Evolutionary conservation across 2,329 filamentous ascomycete genomes (phyloP).

Genomic region (Coleophoma cylindrospora): DNA sequence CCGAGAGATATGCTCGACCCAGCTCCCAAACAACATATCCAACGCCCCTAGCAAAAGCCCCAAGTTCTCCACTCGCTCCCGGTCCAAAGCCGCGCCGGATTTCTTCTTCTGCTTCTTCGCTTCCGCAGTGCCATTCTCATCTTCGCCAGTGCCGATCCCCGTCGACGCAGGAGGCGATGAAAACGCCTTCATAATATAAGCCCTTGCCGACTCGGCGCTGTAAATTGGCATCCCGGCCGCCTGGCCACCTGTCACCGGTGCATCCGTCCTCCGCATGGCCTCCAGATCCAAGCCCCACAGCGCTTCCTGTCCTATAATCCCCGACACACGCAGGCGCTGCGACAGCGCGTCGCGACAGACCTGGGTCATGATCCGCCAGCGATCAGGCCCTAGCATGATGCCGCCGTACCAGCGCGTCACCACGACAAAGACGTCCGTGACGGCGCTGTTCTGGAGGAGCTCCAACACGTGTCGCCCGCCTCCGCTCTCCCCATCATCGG

Average conservation of each 20-base stretch:
- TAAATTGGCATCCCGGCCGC: constrained; percentile 64
- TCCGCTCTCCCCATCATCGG: constrained; percentile 58
- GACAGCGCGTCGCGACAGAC: constrained; percentile 50
- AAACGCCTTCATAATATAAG: constrained; percentile 57
- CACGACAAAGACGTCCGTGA: constrained; percentile 49
- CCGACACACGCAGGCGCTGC: constrained; percentile 40
- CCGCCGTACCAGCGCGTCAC: constrained; percentile 60
- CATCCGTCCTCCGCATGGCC: constrained; percentile 29
- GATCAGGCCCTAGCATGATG: constrained; percentile 54
- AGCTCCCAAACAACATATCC: constrained; percentile 68
- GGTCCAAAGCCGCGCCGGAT: constrained; percentile 43
- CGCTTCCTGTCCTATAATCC: constrained; percentile 42
- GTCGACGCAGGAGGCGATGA: constrained; percentile 27
- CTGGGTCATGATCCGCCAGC: constrained; percentile 58
- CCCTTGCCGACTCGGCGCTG: constrained; percentile 62
- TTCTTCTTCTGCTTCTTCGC: constrained; percentile 41
- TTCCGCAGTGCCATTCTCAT: not conserved
- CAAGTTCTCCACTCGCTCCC: constrained; percentile 65
- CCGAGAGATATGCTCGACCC: constrained; percentile 56
- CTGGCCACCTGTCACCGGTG: constrained; percentile 20
- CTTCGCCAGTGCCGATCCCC: not conserved
- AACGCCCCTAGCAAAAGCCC: constrained; percentile 66
- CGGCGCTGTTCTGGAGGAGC: constrained; percentile 44
- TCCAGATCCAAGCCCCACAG: constrained; percentile 57
- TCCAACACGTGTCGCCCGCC: constrained; percentile 48